A percentile compares a stretch with the other conserved stretches of the same genome.
Evolutionary conservation across 2,329 filamentous ascomycete species (phyloP).

Genomic region (Rutstroemia sp.): DNA sequence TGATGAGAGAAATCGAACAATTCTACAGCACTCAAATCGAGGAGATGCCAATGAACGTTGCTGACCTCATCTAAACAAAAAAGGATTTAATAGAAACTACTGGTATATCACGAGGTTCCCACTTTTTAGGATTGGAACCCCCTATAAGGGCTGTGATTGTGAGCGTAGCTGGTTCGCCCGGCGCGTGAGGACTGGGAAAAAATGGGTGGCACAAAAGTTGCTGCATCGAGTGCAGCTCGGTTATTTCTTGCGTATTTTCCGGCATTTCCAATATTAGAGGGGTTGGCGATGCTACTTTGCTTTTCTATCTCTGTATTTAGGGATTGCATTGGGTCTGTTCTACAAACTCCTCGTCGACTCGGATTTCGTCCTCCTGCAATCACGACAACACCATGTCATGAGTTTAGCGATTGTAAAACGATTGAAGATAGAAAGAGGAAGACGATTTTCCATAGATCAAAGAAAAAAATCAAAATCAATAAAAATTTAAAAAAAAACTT

Average conservation of each 20-base stretch:
- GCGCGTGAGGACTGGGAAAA: slow-evolving; percentile 25
- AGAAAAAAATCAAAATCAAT: slow-evolving; percentile 20
- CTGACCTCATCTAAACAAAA: slow-evolving; percentile 61
- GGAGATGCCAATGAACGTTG: slow-evolving; percentile 98
- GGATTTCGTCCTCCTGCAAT: slow-evolving; percentile 18
- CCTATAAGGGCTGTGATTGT: slow-evolving; percentile 28
- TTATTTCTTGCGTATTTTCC: slow-evolving; percentile 23
- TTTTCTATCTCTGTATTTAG: slow-evolving; percentile 26
- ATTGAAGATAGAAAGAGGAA: slow-evolving; percentile 17
- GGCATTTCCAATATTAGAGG: slow-evolving; percentile 28
- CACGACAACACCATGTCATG: slow-evolving; percentile 12
- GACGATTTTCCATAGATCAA: slow-evolving; percentile 23
- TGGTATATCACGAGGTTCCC: slow-evolving; percentile 28
- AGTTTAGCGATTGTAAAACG: slow-evolving; percentile 16
- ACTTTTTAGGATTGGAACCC: slow-evolving; percentile 17
- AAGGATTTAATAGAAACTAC: slow-evolving; percentile 13
- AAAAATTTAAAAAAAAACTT: slow-evolving; percentile 13
- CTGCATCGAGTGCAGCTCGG: slow-evolving; percentile 22
- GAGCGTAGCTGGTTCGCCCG: slow-evolving; percentile 32
- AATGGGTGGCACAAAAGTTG: slow-evolving; percentile 30
- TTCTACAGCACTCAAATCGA: slow-evolving; percentile 99
- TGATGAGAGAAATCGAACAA: slow-evolving; percentile 99
- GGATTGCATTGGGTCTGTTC: slow-evolving; percentile 25
- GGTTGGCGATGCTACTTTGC: slow-evolving; percentile 26
- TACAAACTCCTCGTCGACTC: slow-evolving; percentile 20